A percentile compares a stretch with the other conserved stretches of the same genome.
These are phyloP conservation scores for Metschnikowia similis DNA, from an alignment of 805 yeast species.

Conservation along the genomic window DNA sequence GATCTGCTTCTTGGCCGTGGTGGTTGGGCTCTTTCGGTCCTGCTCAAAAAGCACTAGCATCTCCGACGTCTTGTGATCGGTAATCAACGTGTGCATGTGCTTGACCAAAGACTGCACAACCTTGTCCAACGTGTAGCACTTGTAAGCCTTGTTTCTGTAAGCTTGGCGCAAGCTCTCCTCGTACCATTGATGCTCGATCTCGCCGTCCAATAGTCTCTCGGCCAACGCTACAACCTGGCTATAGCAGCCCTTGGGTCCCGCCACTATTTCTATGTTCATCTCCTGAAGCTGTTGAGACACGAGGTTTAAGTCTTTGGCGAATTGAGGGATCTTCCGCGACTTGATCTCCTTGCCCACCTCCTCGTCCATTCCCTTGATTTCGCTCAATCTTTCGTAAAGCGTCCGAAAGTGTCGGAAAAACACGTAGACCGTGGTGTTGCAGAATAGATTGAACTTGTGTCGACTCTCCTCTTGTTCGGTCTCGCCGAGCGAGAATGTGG, in stretches of 20 bases:
- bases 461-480: constrained; percentile 34
- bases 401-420: constrained; percentile 84
- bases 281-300: constrained; percentile 77
- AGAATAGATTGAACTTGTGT: constrained; percentile 70
- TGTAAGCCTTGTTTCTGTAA: constrained; percentile 88
- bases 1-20: constrained; percentile 84
- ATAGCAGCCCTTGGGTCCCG: constrained; percentile 61
- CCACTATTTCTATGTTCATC: constrained; percentile 64
- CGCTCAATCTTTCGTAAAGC: constrained; percentile 72
- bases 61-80: constrained; percentile 77
- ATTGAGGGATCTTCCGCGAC: constrained; percentile 58
- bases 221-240: constrained; percentile 72
- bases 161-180: constrained; percentile 96
- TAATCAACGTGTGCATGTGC: constrained; percentile 79
- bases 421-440: constrained; percentile 82
- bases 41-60: constrained; percentile 76
- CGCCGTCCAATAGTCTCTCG: constrained; percentile 78
- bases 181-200: constrained; percentile 88
- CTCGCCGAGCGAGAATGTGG: constrained; percentile 25
- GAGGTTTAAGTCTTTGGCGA: constrained; percentile 83
- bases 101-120: constrained; percentile 70
- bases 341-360: constrained; percentile 71
- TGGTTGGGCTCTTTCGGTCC: constrained; percentile 60
- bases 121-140: constrained; percentile 88
- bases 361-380: constrained; percentile 67